These are phyloP conservation scores for Lathyrus sativus DNA, from an alignment of 306 rosid genomes.

Conservation along the genomic window DNA sequence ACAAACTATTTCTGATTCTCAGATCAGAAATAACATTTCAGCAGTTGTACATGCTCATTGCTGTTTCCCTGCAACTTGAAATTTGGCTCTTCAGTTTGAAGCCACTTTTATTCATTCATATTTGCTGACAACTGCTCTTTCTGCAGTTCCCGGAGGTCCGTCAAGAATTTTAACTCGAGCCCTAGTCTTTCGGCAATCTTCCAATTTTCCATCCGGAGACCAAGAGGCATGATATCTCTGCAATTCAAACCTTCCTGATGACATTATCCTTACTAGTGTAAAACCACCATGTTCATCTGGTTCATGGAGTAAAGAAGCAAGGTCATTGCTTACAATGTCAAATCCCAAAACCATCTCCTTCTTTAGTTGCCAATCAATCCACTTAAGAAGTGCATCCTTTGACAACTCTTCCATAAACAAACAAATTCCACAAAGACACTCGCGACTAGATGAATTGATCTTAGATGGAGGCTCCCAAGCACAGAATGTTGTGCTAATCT, in stretches of 20 bases:
- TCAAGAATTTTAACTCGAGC: slow-evolving; percentile 94
- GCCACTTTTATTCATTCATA: slow-evolving; percentile 86
- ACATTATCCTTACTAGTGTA: no score
- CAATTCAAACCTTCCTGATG: slow-evolving; percentile 69
- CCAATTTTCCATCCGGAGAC: slow-evolving; percentile 36
- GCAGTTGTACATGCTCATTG: slow-evolving; percentile 81
- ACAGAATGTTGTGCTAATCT: no score
- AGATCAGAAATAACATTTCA: slow-evolving; percentile 75
- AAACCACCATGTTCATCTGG: no score
- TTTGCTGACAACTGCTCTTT: slow-evolving; percentile 92
- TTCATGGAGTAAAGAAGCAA: no score
- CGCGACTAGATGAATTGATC: slow-evolving; percentile 48
- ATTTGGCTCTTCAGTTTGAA: slow-evolving; percentile 90
- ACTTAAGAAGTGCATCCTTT: slow-evolving; percentile 65
- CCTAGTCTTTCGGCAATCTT: slow-evolving; percentile 86
- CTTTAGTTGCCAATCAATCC: slow-evolving; percentile 77
- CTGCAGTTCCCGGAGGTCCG: slow-evolving; percentile 92
- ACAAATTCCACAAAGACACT: slow-evolving; percentile 62
- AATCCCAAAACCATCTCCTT: slow-evolving; percentile 73
- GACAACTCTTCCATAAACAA: slow-evolving; percentile 57
- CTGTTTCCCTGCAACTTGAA: slow-evolving; percentile 84
- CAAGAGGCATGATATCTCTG: slow-evolving; percentile 64
- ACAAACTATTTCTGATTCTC: slow-evolving; percentile 63
- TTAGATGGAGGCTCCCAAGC: slow-evolving; percentile 75
- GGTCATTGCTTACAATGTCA: slow-evolving; percentile 54